These are phyloP conservation scores for Cladosporium sp. DNA, from an alignment of 2,329 filamentous ascomycete genomes.

Conservation along the genomic window DNA sequence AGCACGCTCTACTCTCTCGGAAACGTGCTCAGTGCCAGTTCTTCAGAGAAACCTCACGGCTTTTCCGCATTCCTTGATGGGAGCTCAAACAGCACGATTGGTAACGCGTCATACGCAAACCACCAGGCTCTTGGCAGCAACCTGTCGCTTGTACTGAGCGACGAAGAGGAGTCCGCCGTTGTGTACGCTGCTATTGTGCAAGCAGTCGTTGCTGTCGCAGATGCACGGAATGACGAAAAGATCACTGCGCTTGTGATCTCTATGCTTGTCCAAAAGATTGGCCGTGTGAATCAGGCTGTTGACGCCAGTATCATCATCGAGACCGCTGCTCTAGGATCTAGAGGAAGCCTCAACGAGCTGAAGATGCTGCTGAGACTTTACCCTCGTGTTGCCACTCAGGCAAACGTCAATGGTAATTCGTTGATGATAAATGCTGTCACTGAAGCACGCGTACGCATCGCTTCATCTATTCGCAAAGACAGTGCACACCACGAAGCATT, in stretches of 20 bases:
- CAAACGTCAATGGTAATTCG: slow-evolving; percentile 64
- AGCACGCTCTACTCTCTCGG: slow-evolving; percentile 95
- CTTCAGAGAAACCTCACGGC: slow-evolving; percentile 49
- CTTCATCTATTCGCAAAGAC: slow-evolving; percentile 61
- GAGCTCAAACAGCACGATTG: slow-evolving; percentile 20
- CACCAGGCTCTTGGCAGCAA: slow-evolving; percentile 57
- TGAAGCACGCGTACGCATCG: slow-evolving; percentile 75
- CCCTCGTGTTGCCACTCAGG: slow-evolving; percentile 68
- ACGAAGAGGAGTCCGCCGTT: slow-evolving; percentile 72
- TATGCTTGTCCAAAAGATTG: slow-evolving; percentile 94
- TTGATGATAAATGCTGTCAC: slow-evolving; percentile 68
- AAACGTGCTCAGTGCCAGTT: slow-evolving; percentile 79
- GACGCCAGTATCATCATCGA: slow-evolving; percentile 84
- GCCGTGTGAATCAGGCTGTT: slow-evolving; percentile 73
- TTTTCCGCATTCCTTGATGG: slow-evolving; percentile 47
- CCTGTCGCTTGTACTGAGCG: slow-evolving; percentile 70
- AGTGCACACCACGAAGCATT: slow-evolving; percentile 81
- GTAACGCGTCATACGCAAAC: slow-evolving; percentile 22
- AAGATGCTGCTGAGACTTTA: slow-evolving; percentile 82
- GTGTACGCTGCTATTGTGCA: slow-evolving; percentile 90
- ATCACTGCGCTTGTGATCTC: slow-evolving; percentile 90
- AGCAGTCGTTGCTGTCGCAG: slow-evolving; percentile 87
- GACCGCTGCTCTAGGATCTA: slow-evolving; percentile 71
- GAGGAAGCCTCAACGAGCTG: slow-evolving; percentile 77
- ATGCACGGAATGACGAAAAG: slow-evolving; percentile 77